A percentile compares a stretch with the other conserved stretches of the same genome.
Evolutionary conservation across 495 filamentous ascomycete species (phyloP).

Genomic region (Clavariopsis aquatica): DNA sequence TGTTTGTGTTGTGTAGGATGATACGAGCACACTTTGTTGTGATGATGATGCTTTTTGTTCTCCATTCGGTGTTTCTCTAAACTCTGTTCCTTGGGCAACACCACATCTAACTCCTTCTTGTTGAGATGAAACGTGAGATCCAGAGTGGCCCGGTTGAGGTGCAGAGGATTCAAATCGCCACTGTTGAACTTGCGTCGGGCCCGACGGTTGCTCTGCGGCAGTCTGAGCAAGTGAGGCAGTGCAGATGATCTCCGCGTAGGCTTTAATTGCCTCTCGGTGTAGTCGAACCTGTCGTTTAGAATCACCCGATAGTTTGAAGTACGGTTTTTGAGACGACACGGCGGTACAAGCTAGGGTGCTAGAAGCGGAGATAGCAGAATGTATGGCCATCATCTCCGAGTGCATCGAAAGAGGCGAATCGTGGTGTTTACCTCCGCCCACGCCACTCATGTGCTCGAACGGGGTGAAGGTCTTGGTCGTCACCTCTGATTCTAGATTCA

Average conservation of each 20-base stretch:
- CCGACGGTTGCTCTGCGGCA: constrained; percentile 34
- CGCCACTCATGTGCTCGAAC: constrained; percentile 41
- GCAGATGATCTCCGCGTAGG: constrained; percentile 51
- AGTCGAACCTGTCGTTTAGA: constrained; percentile 51
- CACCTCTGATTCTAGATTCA: constrained; percentile 14
- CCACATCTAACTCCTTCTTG: constrained; percentile 39
- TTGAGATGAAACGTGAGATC: constrained; percentile 39
- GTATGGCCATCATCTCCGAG: constrained; percentile 59
- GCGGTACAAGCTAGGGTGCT: constrained; percentile 46
- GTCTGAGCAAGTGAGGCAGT: constrained; percentile 37
- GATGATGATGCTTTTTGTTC: constrained; percentile 35
- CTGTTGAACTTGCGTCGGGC: constrained; percentile 48
- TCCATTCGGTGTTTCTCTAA: constrained; percentile 43
- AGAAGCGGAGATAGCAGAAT: constrained; percentile 53
- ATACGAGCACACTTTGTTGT: constrained; percentile 32
- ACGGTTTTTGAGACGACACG: constrained; percentile 52
- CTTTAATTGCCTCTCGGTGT: constrained; percentile 45
- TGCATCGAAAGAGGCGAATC: constrained; percentile 55
- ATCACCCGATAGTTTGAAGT: constrained; percentile 52
- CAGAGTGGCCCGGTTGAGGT: constrained; percentile 47
- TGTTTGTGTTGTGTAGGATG: constrained; percentile 40
- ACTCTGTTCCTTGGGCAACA: constrained; percentile 28
- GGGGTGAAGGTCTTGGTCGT: constrained; percentile 35
- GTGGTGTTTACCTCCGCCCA: constrained; percentile 30
- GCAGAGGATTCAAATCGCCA: constrained; percentile 52